Conservation (phyloP, 306 rosid species). For the Herpetospermum pedunculosum region DNA sequence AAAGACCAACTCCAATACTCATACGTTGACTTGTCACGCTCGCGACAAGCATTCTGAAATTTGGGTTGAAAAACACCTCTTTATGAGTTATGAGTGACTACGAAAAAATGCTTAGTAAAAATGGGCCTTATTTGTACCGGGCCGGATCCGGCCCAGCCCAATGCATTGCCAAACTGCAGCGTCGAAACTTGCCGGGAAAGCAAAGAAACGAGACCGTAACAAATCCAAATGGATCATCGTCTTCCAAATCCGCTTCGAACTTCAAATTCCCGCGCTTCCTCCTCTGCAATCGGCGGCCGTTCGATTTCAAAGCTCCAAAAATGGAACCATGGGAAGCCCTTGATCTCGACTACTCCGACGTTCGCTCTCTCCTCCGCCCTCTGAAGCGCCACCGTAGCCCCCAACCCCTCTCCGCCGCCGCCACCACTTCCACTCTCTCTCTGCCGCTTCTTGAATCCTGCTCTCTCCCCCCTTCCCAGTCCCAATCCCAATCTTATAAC, state of each 20-base stretch:
- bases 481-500: slow-evolving; percentile 1
- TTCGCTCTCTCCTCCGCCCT: slow-evolving; percentile 36
- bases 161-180: not conserved
- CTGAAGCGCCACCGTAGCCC: slow-evolving; percentile 6
- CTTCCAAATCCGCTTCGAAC: not conserved
- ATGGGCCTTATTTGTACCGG: not conserved
- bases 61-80: no score
- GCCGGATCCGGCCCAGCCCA: not conserved
- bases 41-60: no score
- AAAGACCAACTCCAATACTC: no score
- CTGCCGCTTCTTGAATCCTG: slow-evolving; percentile 5
- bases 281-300: not conserved
- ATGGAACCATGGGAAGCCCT: slow-evolving; percentile 54
- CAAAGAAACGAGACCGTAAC: not conserved
- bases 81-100: no score
- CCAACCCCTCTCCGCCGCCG: not conserved
- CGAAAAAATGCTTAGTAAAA: no score
- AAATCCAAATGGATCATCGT: not conserved
- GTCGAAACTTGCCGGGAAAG: not conserved
- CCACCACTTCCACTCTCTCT: not conserved
- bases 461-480: not conserved
- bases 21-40: no score
- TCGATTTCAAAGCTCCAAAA: not conserved
- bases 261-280: not conserved
- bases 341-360: slow-evolving; percentile 50